A percentile compares a stretch with the other conserved stretches of the same genome.
Evolutionary conservation across 163 green algal genomes (phyloP).

Genomic region (Scenedesmus sp.): DNA sequence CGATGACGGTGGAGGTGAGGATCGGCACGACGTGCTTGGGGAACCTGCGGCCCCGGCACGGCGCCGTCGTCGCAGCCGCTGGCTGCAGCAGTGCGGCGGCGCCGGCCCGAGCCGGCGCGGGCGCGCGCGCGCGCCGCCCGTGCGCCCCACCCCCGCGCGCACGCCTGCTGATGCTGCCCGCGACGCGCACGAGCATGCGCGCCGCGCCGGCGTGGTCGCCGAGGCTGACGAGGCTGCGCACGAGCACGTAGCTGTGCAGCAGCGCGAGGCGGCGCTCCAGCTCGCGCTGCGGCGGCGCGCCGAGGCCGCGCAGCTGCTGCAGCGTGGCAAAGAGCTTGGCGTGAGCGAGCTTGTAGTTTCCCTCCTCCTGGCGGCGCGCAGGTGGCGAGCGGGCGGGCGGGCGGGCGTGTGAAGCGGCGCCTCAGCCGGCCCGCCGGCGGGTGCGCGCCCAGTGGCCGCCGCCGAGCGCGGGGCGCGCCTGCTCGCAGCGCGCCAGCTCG

Average conservation of each 20-base stretch:
- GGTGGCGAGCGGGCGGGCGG: no score
- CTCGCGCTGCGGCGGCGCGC: conserved; percentile 51
- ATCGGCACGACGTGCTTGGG: conserved; percentile 86
- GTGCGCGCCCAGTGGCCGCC: no score
- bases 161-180: conserved; percentile 57
- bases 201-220: conserved; percentile 75
- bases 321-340: conserved; percentile 71
- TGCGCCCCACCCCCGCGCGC: neutral
- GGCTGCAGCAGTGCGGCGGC: neutral
- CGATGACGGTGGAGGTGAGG: conserved; percentile 88
- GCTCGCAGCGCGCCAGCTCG: conserved; percentile 64
- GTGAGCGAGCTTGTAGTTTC: conserved; percentile 84
- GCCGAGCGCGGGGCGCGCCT: no score
- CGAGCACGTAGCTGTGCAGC: conserved; percentile 86
- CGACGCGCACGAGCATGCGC: conserved; percentile 81
- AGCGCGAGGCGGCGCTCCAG: conserved; percentile 70
- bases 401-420: no score
- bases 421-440: no score
- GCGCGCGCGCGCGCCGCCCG: no score
- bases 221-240: conserved; percentile 72
- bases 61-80: no score
- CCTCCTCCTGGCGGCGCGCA: conserved; percentile 66
- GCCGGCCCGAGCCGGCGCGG: no score
- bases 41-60: conserved; percentile 51
- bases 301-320: conserved; percentile 60